Evolutionary conservation across 1,139 yeast species (phyloP).

Genomic region (Suhomyces ambrosiae): DNA sequence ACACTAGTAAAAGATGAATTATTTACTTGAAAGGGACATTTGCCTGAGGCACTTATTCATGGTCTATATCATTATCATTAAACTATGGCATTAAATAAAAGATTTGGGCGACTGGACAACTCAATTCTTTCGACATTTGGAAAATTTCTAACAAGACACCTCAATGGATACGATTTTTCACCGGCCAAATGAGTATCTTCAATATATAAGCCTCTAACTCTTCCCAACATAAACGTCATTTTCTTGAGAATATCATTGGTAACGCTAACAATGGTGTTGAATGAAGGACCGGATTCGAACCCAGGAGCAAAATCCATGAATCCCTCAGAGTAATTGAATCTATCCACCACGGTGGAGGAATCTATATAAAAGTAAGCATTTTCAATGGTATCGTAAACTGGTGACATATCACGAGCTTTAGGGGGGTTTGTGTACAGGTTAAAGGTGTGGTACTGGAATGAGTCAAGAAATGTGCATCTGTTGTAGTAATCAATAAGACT

Average conservation of each 20-base stretch:
- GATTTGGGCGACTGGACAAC: conserved; percentile 26
- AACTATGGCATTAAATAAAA: conserved; percentile 6
- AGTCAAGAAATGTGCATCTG: conserved; percentile 13
- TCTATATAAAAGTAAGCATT: conserved; percentile 42
- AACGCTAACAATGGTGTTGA: conserved; percentile 35
- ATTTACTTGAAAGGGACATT: too few species aligned
- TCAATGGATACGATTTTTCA: conserved; percentile 36
- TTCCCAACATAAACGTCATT: conserved; percentile 35
- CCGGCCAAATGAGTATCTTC: conserved; percentile 38
- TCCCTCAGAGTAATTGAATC: background rate
- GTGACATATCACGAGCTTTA: conserved; percentile 11
- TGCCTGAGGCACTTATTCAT: too few species aligned
- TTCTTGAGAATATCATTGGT: conserved; percentile 42
- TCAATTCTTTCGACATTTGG: conserved; percentile 39
- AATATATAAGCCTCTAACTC: conserved; percentile 36
- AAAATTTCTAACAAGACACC: conserved; percentile 33
- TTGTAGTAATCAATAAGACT: conserved; percentile 33
- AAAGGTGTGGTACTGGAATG: conserved; percentile 10
- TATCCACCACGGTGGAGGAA: conserved; percentile 23
- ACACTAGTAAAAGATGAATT: too few species aligned
- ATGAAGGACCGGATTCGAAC: conserved; percentile 17
- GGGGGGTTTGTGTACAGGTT: conserved; percentile 10
- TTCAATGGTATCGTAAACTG: conserved; percentile 19
- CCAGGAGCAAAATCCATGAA: conserved; percentile 8
- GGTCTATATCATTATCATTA: conserved; percentile 2